Evolutionary conservation across 345 rosid species (phyloP).

Genomic region (Lenwebbia sp.): DNA sequence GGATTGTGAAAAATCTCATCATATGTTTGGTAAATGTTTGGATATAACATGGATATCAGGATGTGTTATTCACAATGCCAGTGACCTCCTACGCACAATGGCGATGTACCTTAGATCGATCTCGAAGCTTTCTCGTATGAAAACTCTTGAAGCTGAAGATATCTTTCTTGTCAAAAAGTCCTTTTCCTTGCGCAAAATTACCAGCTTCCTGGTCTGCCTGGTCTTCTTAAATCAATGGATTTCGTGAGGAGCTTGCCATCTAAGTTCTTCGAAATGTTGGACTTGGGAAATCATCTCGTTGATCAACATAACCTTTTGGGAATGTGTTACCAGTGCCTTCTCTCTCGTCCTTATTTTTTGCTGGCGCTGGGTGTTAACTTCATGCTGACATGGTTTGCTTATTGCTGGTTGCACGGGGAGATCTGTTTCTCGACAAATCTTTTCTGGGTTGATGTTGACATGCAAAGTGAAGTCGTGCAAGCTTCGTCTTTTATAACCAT

Average conservation of each 20-base stretch:
- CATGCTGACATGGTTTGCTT: conserved; percentile 21
- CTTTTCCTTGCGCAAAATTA: conserved; percentile 26
- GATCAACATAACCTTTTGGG: conserved; percentile 19
- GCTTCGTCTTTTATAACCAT: conserved; percentile 17
- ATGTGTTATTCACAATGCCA: too few relatives aligned
- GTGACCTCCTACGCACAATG: too few relatives aligned
- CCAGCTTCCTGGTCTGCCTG: conserved; percentile 16
- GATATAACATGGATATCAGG: too few relatives aligned
- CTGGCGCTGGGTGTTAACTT: conserved; percentile 2
- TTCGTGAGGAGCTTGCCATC: conserved; percentile 24
- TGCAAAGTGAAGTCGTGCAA: conserved; percentile 8
- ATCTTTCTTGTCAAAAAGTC: conserved; percentile 14
- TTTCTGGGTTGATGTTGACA: conserved; percentile 11
- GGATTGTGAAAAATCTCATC: too few relatives aligned
- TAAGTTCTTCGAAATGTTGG: conserved; percentile 55
- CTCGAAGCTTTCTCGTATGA: conserved; percentile 23
- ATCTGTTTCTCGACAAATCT: conserved; percentile 14
- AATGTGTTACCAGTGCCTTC: too few relatives aligned
- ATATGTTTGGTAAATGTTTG: too few relatives aligned
- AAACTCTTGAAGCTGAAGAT: conserved; percentile 26
- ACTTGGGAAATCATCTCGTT: conserved; percentile 36
- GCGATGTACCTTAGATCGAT: conserved; percentile 16
- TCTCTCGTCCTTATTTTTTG: too few relatives aligned
- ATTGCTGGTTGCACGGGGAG: conserved; percentile 15
- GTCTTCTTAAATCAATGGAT: conserved; percentile 31